Percentiles rank a stretch among this genome's conserved stretches.
phyloP scores from a whole-genome alignment of 768 basidiomycete genomes.

The Kwoniella botswanensis region DNA sequence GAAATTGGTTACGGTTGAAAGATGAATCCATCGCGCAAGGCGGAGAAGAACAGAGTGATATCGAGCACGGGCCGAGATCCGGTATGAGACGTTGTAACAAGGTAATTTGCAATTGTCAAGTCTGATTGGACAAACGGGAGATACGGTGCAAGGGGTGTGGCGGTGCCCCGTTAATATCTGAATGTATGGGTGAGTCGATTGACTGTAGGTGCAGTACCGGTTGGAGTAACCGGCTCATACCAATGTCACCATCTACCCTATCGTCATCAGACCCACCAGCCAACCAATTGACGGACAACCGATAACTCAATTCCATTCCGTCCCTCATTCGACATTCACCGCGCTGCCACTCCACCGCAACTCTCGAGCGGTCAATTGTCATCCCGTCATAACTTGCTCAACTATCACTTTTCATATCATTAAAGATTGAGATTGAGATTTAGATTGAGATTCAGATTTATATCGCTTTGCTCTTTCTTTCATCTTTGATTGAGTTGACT shows the following conservation, averaged over 20 bases:
- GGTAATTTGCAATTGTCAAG: neutral
- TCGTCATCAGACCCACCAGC: neutral
- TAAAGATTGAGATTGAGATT: neutral
- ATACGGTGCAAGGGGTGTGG: no score
- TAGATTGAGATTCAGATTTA: neutral
- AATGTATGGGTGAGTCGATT: neutral
- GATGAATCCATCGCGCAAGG: neutral
- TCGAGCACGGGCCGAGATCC: neutral
- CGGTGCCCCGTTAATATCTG: slow-evolving; percentile 12
- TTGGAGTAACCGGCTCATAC: slow-evolving; percentile 2
- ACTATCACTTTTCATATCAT: neutral
- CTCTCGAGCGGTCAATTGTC: slow-evolving; percentile 1
- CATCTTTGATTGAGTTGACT: neutral
- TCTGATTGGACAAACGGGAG: slow-evolving; percentile 8
- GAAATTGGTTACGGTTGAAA: neutral
- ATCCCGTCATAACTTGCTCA: slow-evolving; percentile 2
- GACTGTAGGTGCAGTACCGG: neutral
- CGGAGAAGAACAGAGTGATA: neutral
- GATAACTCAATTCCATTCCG: neutral
- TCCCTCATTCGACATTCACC: neutral
- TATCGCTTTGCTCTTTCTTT: neutral
- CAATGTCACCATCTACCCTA: no score
- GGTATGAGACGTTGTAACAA: neutral
- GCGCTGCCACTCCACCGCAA: neutral
- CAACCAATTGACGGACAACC: slow-evolving; percentile 9